Base-by-base conservation (phyloP, 2,329 filamentous ascomycete species). In the Alternaria incomplexa region DNA sequence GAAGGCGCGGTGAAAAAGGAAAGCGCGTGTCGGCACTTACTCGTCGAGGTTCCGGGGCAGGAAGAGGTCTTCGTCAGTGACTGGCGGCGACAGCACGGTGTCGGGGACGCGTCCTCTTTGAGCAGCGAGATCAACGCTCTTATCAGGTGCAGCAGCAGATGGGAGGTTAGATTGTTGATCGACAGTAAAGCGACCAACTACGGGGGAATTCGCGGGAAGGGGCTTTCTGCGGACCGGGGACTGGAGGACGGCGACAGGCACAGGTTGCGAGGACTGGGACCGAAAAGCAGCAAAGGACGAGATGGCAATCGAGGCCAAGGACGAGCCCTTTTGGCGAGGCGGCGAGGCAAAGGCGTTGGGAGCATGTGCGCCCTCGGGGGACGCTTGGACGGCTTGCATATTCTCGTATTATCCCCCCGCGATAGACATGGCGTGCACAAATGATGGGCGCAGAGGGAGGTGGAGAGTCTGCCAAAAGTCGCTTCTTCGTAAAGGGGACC, bases 211-310 rank as follows among this genome's bases (percentile, higher is more conserved):
- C 63, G 81, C 77, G 64, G 86, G 86, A 65, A 88, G 77, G 70
- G 86, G 85, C 75, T 87, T 87, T 69, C 85, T 82, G 69, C 83
- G 83, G 62, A 87, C 80, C 58, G 81, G 80, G 64, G 82, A 81
- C 65, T 73, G 73, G 60, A 40, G 36, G 36, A 72, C 63, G 12
- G 66, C 68, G 26, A 67, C 50, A 26, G 67, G 63, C 10, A 61
- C 51, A 44, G 81, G 74, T 62, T 77, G 73, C 61, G 81, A 79
- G 44, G 80, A 73, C 66, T 81, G 79, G 32, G 80, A 78, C 55
- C 79, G 80, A 72, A 83, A 83, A 64, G 79, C 75, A 59, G 81
- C 79, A 71, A 83, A 83, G 48, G 81, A 81, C 63, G 79, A 78
- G 53, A 82, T 75, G 54, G 77, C 73, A 67, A 83, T 79, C 56